phyloP scores from a whole-genome alignment of 306 rosid species.

The Betula pendula region DNA sequence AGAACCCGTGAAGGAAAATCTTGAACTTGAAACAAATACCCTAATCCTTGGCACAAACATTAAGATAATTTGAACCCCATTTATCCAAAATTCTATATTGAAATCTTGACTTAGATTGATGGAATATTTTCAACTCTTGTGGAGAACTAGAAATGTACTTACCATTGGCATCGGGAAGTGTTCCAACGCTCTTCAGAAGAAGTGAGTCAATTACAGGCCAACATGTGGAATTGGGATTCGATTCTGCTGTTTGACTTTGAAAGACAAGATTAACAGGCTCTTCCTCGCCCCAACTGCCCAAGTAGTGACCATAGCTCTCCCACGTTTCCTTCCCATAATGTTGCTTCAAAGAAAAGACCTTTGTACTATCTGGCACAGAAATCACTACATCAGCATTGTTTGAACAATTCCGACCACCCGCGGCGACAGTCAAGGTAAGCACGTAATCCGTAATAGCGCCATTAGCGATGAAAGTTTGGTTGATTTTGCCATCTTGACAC shows the following conservation, averaged over 20 bases:
- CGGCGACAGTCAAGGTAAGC: constrained; percentile 29
- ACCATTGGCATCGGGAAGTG: constrained; percentile 25
- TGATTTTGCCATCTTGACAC: constrained; percentile 36
- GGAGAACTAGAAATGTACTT: constrained; percentile 4
- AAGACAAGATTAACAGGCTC: constrained; percentile 28
- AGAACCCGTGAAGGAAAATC: neutral
- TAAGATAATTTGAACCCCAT: neutral
- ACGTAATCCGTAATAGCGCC: constrained; percentile 5
- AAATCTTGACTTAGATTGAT: neutral
- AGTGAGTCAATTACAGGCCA: constrained; percentile 38
- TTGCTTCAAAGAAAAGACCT: constrained; percentile 21
- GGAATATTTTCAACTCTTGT: neutral
- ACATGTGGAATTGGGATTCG: constrained; percentile 29
- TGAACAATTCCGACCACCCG: constrained; percentile 28
- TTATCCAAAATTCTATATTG: neutral
- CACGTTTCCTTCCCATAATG: constrained; percentile 29
- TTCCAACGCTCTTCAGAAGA: constrained; percentile 28
- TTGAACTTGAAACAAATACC: neutral
- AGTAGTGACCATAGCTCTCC: constrained; percentile 33
- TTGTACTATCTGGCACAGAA: constrained; percentile 34
- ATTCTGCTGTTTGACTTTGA: constrained; percentile 29
- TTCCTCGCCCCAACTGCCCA: constrained; percentile 41
- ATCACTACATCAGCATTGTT: constrained; percentile 18
- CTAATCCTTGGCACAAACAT: neutral
- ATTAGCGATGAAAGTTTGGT: constrained; percentile 34